Conservation (phyloP, 1,284 basidiomycete species). For the Phylloporus sp. region DNA sequence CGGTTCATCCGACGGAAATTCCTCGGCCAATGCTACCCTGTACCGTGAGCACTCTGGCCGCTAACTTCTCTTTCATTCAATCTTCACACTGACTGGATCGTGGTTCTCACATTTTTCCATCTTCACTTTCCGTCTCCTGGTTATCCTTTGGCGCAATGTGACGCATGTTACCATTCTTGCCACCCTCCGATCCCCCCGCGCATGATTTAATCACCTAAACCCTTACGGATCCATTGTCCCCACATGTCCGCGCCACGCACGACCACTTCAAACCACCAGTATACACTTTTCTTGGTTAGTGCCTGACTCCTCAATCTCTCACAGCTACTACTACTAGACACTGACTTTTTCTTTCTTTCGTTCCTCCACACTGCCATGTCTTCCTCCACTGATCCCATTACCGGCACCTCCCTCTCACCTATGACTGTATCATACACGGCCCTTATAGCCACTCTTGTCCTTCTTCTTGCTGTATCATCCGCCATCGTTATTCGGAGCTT, state of each 20-base stretch:
- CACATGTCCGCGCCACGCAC: constrained; percentile 15
- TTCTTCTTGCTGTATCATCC: constrained; percentile 65
- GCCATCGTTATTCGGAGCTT: constrained; percentile 66
- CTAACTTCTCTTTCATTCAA: neutral
- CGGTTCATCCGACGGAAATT: neutral
- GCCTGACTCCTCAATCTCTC: neutral
- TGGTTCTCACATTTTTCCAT: constrained; percentile 15
- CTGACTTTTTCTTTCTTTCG: constrained; percentile 8
- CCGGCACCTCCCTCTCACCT: constrained; percentile 7
- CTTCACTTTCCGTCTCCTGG: neutral
- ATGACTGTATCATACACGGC: constrained; percentile 25
- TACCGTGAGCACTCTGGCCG: constrained; percentile 31
- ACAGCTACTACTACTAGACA: neutral
- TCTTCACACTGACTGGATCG: constrained; percentile 26
- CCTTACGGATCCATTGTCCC: neutral
- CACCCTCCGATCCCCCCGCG: constrained; percentile 6
- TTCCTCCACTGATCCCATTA: constrained; percentile 1
- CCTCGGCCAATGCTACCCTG: constrained; percentile 30
- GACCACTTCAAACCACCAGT: constrained; percentile 20
- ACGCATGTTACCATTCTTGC: constrained; percentile 1
- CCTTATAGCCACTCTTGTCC: constrained; percentile 60
- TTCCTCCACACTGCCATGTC: constrained; percentile 29
- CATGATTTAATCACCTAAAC: constrained; percentile 4
- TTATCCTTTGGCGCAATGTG: neutral
- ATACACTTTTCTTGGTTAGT: constrained; percentile 38